Evolutionary conservation across 202 grass and related monocot species (phyloP), one percentile per base, ranked within the genome.

Genomic region (Zizania palustris): DNA sequence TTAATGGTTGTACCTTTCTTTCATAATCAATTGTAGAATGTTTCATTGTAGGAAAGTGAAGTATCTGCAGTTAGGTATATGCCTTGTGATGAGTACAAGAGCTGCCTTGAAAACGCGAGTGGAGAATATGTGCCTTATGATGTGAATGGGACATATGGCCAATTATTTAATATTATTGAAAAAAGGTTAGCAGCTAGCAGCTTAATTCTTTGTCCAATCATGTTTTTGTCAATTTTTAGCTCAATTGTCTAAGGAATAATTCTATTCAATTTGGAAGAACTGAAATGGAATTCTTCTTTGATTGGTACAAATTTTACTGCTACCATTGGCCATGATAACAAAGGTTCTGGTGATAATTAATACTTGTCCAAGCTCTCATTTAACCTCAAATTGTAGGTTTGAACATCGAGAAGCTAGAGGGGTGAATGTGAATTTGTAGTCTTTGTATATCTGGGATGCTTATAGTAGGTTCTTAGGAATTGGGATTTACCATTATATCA

Each of bases 1-100:
- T 44, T 37, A 43, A 19, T 56, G 1, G 13, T 43, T 76, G 22
- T 14, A 22, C 50, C n/a, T 41, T 67, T 79, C 50, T 54, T 43
- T 51, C 11, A 56, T 39, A 34, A 75, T 28, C 44, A 37, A 45
- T 64, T 68, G 38, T 38, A 79, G 35, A 68, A 22, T 69, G 18
- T 70, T 66, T 87, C 45, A 82, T 74, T 82, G 72, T 49, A 97
- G 90, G 93, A 91, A 91, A 91, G 83, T 72, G 93, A 97, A 85
- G 93, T 97, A 74, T 97, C 93, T 83, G 80, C 90, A 35, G 88
- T 97, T 76, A 91, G 65, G 72, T 97, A 97, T 85, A 81, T 93
- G 62, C 53, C 5, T 64, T 61, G 65, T 61, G 79, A 84, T 5
- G 93, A 93, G 67, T 97, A 97, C 72, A 97, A 93, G 75, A 83